phyloP scores from a whole-genome alignment of 2,329 filamentous ascomycete species.

The Claviceps sp. region DNA sequence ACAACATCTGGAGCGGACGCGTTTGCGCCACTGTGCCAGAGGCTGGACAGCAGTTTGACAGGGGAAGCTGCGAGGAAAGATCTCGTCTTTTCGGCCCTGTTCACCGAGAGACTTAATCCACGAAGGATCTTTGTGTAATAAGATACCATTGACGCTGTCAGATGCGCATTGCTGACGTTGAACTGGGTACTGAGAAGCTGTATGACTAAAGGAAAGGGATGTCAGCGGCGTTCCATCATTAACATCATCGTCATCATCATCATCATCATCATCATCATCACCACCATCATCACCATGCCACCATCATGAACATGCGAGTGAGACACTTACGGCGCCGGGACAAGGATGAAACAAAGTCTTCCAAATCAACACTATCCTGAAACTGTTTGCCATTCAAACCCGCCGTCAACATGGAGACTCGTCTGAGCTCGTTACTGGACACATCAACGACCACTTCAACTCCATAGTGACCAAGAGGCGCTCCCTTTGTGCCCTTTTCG shows the following conservation, averaged over 20 bases:
- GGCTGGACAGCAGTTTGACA: constrained; percentile 76
- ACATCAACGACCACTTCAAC: constrained; percentile 60
- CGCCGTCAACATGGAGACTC: constrained; percentile 35
- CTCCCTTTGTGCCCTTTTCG: constrained; percentile 50
- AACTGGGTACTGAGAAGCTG: constrained; percentile 60
- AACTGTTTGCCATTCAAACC: constrained; percentile 60
- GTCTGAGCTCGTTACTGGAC: constrained; percentile 35
- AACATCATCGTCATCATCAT: background rate
- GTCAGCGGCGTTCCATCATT: background rate
- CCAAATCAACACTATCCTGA: constrained; percentile 57
- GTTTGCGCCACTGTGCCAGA: constrained; percentile 51
- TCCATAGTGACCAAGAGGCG: constrained; percentile 52
- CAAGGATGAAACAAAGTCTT: constrained; percentile 62
- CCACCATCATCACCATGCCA: background rate
- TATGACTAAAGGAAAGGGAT: constrained; percentile 37
- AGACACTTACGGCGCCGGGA: constrained; percentile 52
- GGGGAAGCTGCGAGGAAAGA: constrained; percentile 71
- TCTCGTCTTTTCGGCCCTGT: constrained; percentile 49
- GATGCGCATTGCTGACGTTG: constrained; percentile 47
- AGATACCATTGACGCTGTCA: constrained; percentile 57
- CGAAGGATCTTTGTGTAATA: constrained; percentile 69
- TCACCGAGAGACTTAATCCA: constrained; percentile 45
- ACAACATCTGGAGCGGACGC: constrained; percentile 12
- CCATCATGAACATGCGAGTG: background rate
- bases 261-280: too few relatives aligned